These are phyloP conservation scores for Psilocybe sp. DNA, from an alignment of 768 basidiomycete species.

Conservation along the genomic window DNA sequence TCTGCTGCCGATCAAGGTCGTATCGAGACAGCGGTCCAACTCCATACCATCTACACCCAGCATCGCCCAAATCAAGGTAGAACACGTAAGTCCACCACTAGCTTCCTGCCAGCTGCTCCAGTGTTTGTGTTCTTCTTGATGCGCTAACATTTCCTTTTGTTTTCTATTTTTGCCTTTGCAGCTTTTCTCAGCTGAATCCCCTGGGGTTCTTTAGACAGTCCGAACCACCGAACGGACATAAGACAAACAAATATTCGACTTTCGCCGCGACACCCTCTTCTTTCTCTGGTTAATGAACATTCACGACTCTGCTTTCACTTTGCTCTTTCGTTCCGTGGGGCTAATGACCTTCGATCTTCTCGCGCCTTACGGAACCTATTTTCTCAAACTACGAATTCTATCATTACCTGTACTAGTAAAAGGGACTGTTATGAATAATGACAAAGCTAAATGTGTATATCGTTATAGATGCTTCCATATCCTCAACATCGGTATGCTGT, in stretches of 20 bases:
- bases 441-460: too few species aligned
- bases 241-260: background rate
- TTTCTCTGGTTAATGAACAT: too few species aligned
- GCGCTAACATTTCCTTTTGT: background rate
- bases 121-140: background rate
- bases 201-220: slow-evolving; percentile 28
- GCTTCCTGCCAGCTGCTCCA: background rate
- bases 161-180: slow-evolving; percentile 10
- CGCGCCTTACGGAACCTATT: slow-evolving; percentile 13
- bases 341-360: slow-evolving; percentile 26
- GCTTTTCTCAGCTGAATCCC: slow-evolving; percentile 42
- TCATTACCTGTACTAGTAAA: slow-evolving; percentile 10
- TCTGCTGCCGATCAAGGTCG: slow-evolving; percentile 15
- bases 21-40: slow-evolving; percentile 29
- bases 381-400: slow-evolving; percentile 6
- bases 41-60: slow-evolving; percentile 33
- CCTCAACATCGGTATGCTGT: too few species aligned
- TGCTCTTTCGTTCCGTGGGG: slow-evolving; percentile 13
- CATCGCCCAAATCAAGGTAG: slow-evolving; percentile 23
- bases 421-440: slow-evolving; percentile 2
- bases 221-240: background rate
- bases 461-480: too few species aligned
- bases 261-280: too few species aligned
- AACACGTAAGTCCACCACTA: slow-evolving; percentile 21
- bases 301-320: slow-evolving; percentile 1